Evolutionary conservation across 495 filamentous ascomycete species (phyloP).

Genomic region (Aspergillus coremiiformis): DNA sequence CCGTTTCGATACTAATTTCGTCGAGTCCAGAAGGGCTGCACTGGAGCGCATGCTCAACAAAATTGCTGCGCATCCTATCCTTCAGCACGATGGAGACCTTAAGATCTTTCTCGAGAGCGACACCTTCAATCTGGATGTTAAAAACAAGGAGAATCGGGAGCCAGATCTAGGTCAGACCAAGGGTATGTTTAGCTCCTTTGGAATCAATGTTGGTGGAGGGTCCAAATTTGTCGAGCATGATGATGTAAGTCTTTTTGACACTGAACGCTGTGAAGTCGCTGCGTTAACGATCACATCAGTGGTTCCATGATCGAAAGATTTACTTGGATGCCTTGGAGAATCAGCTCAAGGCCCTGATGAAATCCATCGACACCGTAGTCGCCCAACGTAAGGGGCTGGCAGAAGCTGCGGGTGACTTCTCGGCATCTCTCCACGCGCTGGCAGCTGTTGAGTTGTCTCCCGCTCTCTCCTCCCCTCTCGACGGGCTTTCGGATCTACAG

Average conservation of each 20-base stretch:
- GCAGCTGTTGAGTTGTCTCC: slow-evolving; percentile 83
- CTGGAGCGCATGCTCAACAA: slow-evolving; percentile 97
- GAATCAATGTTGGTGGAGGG: slow-evolving; percentile 63
- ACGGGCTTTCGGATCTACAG: slow-evolving; percentile 86
- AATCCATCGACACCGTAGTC: slow-evolving; percentile 88
- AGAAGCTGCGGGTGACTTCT: slow-evolving; percentile 89
- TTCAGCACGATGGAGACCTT: slow-evolving; percentile 87
- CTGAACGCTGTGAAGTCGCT: not conserved
- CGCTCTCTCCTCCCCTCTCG: slow-evolving; percentile 79
- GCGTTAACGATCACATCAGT: slow-evolving; percentile 42
- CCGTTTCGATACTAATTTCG: slow-evolving; percentile 93
- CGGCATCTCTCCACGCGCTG: slow-evolving; percentile 79
- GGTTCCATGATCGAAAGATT: slow-evolving; percentile 93
- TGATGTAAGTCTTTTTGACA: slow-evolving; percentile 58
- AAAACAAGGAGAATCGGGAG: slow-evolving; percentile 92
- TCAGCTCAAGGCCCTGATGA: slow-evolving; percentile 88
- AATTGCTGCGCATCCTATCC: slow-evolving; percentile 77
- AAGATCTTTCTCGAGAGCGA: slow-evolving; percentile 97
- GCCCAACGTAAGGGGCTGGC: slow-evolving; percentile 84
- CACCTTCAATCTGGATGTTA: slow-evolving; percentile 88
- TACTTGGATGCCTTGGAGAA: slow-evolving; percentile 93
- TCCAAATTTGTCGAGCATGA: slow-evolving; percentile 96
- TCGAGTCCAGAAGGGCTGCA: slow-evolving; percentile 82
- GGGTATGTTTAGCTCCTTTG: slow-evolving; percentile 80
- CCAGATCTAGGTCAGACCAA: slow-evolving; percentile 82